Base-by-base conservation (phyloP, 257 asterid genomes). In the Capsicum rhomboideum region DNA sequence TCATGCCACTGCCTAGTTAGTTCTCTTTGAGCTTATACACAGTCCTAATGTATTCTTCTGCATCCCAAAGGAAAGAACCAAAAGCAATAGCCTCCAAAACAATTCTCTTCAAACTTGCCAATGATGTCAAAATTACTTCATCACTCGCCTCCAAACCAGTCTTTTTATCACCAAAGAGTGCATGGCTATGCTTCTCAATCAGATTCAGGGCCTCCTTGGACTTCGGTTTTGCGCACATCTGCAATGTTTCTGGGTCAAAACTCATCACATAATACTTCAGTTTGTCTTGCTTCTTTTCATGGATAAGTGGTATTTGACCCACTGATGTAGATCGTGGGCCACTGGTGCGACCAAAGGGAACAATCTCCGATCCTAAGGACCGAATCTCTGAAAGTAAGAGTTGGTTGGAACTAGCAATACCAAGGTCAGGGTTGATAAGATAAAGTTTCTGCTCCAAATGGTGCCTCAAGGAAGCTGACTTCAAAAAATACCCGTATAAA, bases 51-150 rank as follows among this genome's bases (percentile, higher is more conserved):
- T 78, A 85, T 50, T 87, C 91, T 68, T 97, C 99, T 1, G 94
- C 83, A 2, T 92, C 97, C 96, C 96, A 95, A 3, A 97, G 85
- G 88, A 93, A 97, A 10, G 90, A 91, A 42, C 98, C 98, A 59
- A 97, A 97, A 17, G 97, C 99, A 77, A 95, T 91, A 42, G 91
- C 99, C 89, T 95, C 99, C 68, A 95, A 85, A 56, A 92, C 92
- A 74, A 93, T 87, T 85, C 98, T 93, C 94, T 93, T 97, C 82
- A 97, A 75, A 68, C 96, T 93, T 4, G 94, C 98, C 53, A 89
- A 91, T 10, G 99, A 96, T 8, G 96, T 92, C 18, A 78, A 87
- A 79, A 96, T 90, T 18, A 83, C 84, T 40, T 92, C 96, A 9
- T 88, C 85, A 0, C 28, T 85, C 75, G 87, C 95, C 2, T 87